Conservation (phyloP, 208 protist species). For the Leishmania amazonensis region DNA sequence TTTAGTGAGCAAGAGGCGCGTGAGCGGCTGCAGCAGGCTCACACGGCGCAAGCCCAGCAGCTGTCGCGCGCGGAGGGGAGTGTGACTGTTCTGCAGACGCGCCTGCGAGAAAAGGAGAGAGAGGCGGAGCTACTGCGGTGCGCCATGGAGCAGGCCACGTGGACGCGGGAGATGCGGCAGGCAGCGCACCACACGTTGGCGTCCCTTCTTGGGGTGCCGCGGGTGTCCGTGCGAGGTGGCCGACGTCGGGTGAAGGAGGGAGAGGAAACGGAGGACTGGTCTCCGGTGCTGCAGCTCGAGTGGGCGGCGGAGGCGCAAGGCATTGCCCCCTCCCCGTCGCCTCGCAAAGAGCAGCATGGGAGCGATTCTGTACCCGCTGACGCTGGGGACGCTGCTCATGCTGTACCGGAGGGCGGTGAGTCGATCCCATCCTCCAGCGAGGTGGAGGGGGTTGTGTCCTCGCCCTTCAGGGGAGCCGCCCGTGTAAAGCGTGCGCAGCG, state of each 20-base stretch:
- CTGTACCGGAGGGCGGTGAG: neutral
- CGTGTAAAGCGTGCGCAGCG: neutral
- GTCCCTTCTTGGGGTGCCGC: constrained; percentile 23
- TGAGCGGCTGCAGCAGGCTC: constrained; percentile 27
- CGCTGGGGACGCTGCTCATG: neutral
- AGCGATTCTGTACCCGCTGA: neutral
- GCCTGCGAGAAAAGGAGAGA: constrained; percentile 41
- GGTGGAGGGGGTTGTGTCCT: neutral
- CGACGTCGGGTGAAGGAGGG: constrained; percentile 3
- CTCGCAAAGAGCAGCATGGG: neutral
- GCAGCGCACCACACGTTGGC: constrained; percentile 24
- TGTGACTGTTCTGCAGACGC: constrained; percentile 26
- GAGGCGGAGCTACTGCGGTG: constrained; percentile 60
- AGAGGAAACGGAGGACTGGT: neutral
- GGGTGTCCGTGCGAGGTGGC: constrained; percentile 1
- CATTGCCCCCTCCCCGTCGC: neutral
- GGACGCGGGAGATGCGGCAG: constrained; percentile 30
- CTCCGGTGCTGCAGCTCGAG: constrained; percentile 17
- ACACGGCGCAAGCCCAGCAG: constrained; percentile 22
- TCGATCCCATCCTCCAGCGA: neutral
- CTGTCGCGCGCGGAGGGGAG: constrained; percentile 33
- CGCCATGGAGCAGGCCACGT: constrained; percentile 42
- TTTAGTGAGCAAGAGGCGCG: constrained; percentile 29
- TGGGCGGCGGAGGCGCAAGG: constrained; percentile 6
- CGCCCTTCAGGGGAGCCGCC: neutral